Evolutionary conservation across 1,284 basidiomycete species (phyloP).

Genomic region (Ustilago trichophora): DNA sequence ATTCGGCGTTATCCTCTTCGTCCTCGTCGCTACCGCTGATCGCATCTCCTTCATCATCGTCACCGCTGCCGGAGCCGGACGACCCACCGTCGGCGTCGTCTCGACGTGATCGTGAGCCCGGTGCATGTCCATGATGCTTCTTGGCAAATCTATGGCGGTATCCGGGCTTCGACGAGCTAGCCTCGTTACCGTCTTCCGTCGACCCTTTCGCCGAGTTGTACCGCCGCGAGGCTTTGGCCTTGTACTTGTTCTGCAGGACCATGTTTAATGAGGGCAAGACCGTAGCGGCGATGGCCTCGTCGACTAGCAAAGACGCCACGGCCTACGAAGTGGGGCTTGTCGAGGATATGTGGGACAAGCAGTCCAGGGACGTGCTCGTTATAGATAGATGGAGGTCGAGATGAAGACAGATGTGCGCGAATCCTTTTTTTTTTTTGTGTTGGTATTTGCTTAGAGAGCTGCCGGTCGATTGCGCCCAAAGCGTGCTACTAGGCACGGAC

Average conservation of each 20-base stretch:
- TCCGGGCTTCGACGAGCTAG: slow-evolving; percentile 17
- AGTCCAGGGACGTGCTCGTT: no score
- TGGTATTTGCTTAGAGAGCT: no score
- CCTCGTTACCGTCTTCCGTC: slow-evolving; percentile 10
- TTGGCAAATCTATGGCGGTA: slow-evolving; percentile 24
- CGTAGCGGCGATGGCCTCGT: slow-evolving; percentile 1
- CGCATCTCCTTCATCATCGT: slow-evolving; percentile 3
- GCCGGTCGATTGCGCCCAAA: no score
- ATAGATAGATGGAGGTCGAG: background rate
- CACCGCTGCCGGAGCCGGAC: slow-evolving; percentile 9
- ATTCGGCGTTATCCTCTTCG: slow-evolving; percentile 26
- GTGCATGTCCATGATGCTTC: slow-evolving; percentile 1
- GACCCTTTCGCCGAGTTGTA: slow-evolving; percentile 45
- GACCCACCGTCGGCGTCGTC: no score
- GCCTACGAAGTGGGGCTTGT: no score
- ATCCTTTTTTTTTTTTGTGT: no score
- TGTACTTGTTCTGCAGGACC: slow-evolving; percentile 66
- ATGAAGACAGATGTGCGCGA: background rate
- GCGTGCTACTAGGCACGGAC: no score
- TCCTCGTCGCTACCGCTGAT: slow-evolving; percentile 12
- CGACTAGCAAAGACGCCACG: slow-evolving; percentile 15
- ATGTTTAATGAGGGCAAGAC: slow-evolving; percentile 20
- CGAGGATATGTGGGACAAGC: no score
- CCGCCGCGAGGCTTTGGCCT: slow-evolving; percentile 60
- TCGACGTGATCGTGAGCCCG: no score